phyloP scores from a whole-genome alignment of 129 eudicot species.

The Glebionis coronaria region DNA sequence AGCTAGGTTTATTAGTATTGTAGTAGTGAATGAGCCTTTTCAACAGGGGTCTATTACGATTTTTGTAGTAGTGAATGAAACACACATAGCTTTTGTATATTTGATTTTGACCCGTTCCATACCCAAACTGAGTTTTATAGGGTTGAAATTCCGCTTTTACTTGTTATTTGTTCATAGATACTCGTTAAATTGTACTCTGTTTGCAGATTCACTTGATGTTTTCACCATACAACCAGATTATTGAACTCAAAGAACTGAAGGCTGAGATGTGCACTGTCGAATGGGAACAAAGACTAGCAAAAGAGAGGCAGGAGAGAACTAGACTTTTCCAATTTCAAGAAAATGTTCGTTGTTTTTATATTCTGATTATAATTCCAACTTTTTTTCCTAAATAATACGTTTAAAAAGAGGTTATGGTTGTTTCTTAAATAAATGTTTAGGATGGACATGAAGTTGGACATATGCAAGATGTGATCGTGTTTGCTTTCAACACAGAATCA shows the following conservation, averaged over 20 bases:
- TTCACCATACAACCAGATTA: conserved; percentile 89
- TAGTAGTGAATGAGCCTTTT: too few relatives aligned
- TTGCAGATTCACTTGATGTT: too few relatives aligned
- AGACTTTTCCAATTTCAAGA: conserved; percentile 86
- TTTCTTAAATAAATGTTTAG: conserved; percentile 57
- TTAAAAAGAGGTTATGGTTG: neutral
- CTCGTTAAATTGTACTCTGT: too few relatives aligned
- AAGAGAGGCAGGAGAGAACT: conserved; percentile 99
- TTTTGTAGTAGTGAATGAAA: too few relatives aligned
- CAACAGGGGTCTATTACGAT: too few relatives aligned
- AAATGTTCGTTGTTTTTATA: conserved; percentile 52
- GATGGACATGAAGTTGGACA: conserved; percentile 95
- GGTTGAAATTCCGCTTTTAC: too few relatives aligned
- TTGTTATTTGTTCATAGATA: too few relatives aligned
- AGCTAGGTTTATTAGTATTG: too few relatives aligned
- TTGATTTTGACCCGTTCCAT: too few relatives aligned
- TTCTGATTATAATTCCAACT: neutral
- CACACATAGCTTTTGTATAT: too few relatives aligned
- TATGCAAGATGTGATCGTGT: conserved; percentile 93
- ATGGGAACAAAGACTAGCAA: conserved; percentile 92
- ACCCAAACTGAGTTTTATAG: too few relatives aligned
- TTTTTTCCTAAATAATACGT: neutral
- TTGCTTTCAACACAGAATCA: conserved; percentile 90
- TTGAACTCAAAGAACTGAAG: conserved; percentile 86
- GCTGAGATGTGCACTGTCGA: conserved; percentile 92